These are phyloP conservation scores for Spinellus fusiger DNA, from an alignment of 192 early-diverging fungal species.

Conservation along the genomic window DNA sequence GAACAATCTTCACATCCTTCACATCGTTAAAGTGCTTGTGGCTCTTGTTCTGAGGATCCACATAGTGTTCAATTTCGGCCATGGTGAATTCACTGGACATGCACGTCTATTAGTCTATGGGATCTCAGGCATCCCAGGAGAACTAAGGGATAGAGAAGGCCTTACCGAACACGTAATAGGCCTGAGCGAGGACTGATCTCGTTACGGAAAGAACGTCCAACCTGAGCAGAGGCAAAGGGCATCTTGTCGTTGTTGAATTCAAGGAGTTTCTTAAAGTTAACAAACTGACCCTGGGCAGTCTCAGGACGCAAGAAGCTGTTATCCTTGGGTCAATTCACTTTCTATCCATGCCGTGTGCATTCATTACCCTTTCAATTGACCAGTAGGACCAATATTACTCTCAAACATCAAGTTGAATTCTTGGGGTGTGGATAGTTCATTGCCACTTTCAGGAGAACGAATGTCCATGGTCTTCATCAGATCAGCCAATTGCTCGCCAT, in stretches of 20 bases:
- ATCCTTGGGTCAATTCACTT: background rate
- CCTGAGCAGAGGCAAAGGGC: conserved; percentile 98
- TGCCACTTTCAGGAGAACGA: conserved; percentile 86
- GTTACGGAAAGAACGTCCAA: conserved; percentile 98
- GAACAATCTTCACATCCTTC: conserved; percentile 63
- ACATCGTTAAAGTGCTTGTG: conserved; percentile 90
- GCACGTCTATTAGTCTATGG: background rate
- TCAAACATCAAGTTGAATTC: conserved; percentile 99
- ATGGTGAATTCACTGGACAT: conserved; percentile 86
- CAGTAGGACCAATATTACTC: conserved; percentile 96
- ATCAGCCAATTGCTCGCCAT: conserved; percentile 76
- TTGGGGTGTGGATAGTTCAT: conserved; percentile 82
- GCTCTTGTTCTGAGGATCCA: conserved; percentile 88
- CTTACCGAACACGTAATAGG: conserved; percentile 85
- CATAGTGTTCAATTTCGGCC: conserved; percentile 99
- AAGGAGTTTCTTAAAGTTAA: conserved; percentile 94
- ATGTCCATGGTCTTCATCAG: conserved; percentile 83
- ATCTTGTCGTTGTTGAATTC: conserved; percentile 98
- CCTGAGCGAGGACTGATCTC: conserved; percentile 96
- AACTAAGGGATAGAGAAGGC: background rate
- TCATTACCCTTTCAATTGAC: conserved; percentile 79
- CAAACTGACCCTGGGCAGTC: conserved; percentile 99
- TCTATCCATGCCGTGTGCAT: background rate
- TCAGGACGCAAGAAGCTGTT: conserved; percentile 84
- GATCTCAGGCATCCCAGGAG: background rate